Base-by-base conservation (phyloP, 768 basidiomycete genomes). In the Suillus hirtellus region DNA sequence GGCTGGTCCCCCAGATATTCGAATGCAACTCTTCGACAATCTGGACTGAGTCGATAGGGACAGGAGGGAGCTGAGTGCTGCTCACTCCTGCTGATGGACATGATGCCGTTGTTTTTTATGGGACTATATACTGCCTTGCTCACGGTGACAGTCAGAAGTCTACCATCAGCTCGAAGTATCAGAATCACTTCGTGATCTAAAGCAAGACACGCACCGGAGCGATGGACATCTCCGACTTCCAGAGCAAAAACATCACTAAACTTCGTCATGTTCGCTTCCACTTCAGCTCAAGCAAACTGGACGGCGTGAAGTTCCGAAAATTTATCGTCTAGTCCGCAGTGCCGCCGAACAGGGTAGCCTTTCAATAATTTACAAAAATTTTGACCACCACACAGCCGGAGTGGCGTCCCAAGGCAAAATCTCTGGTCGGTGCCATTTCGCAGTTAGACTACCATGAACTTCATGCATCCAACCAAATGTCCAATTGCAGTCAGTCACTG, bases 381-480 rank as follows among this genome's bases (percentile, higher is more conserved):
- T 37, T 4, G 64, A 59, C 72, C 72, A 73, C 72, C 69, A 72
- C 4, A 60, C 35, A n/a, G 60, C 47, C n/a, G 60, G 8, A 3
- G 1, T 0, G 1, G 0, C 0, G 11, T 7, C 7, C 3, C 59
- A 62, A 14, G 53, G 15, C 3, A 3, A 6, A 62, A 60, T 17
- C 7, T 42, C 0, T 42, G 15, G 12, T 4, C 27, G 8, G 14
- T 0, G 5, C 49, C 40, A 12, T 44, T 27, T 34, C 6, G 46
- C 64, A 62, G 2, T 3, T 12, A 60, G 63, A 61, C 11, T n/a
- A 7, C 19, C 19, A 2, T 11, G 11, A 59, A 21, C 2, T 5
- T 62, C 0, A 7, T 24, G 2, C 1, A 1, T 9, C 27, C 2
- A 14, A 34, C 61, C 60, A 40, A 24, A 17, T 4, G 68, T 4